Evolutionary conservation across 2,329 filamentous ascomycete species (phyloP).

Genomic region (Seiridium cupressi): DNA sequence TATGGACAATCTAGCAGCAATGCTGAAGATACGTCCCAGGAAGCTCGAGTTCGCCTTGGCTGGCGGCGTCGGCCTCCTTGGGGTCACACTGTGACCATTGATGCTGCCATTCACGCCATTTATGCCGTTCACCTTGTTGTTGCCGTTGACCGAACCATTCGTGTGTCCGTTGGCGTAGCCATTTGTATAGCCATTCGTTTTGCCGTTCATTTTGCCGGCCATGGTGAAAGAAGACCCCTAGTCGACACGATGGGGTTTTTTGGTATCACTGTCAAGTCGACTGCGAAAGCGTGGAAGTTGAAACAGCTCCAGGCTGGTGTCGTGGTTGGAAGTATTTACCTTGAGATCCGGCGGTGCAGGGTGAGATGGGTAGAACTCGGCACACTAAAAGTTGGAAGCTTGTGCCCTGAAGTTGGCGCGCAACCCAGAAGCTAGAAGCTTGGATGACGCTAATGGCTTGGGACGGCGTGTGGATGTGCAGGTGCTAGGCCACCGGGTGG

Average conservation of each 20-base stretch:
- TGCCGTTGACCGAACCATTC: slow-evolving; percentile 35
- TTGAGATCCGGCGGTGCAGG: not conserved
- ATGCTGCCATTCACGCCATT: slow-evolving; percentile 18
- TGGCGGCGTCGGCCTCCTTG: slow-evolving; percentile 25
- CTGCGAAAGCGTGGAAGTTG: not conserved
- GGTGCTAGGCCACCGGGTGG: not conserved
- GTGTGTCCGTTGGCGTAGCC: slow-evolving; percentile 21
- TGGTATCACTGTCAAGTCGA: not conserved
- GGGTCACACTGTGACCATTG: slow-evolving; percentile 35
- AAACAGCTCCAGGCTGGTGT: not conserved
- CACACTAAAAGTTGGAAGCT: slow-evolving; percentile 3
- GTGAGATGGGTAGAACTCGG: not conserved
- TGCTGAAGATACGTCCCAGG: slow-evolving; percentile 42
- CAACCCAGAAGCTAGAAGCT: not conserved
- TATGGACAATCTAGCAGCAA: slow-evolving; percentile 63
- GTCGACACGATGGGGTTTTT: not conserved
- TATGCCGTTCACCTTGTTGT: slow-evolving; percentile 25
- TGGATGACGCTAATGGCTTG: slow-evolving; percentile 5
- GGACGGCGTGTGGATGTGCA: not conserved
- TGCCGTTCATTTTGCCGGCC: slow-evolving; percentile 13
- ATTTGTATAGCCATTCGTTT: too few relatives aligned
- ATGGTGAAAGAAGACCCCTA: not conserved
- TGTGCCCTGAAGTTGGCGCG: not conserved
- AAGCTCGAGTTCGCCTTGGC: slow-evolving; percentile 26
- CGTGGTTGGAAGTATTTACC: not conserved